Conservation (phyloP, 2,329 filamentous ascomycete species). For the Seiridium unicorne region DNA sequence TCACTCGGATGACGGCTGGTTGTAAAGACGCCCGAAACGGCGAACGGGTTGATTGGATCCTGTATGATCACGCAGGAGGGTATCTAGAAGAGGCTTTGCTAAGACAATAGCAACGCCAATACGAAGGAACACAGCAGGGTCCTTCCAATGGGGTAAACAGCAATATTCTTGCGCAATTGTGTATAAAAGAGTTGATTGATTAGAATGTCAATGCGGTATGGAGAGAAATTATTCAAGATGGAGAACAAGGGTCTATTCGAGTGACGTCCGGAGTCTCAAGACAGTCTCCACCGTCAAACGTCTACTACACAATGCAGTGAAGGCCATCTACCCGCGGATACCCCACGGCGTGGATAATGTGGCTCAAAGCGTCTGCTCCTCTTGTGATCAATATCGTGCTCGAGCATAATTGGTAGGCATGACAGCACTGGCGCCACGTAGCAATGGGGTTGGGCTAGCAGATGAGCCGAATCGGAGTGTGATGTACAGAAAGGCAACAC, state of each 20-base stretch:
- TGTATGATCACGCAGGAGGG: slow-evolving; percentile 9
- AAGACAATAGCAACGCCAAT: slow-evolving; percentile 1
- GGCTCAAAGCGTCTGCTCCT: slow-evolving; percentile 3
- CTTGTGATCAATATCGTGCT: slow-evolving; percentile 12
- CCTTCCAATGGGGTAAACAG: slow-evolving; percentile 19
- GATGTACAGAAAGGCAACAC: neutral
- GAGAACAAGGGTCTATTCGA: neutral
- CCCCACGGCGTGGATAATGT: slow-evolving; percentile 1
- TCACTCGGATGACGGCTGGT: slow-evolving; percentile 6
- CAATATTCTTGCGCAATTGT: slow-evolving; percentile 10
- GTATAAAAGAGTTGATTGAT: slow-evolving; percentile 14
- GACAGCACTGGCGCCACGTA: slow-evolving; percentile 15
- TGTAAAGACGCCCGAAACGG: slow-evolving; percentile 3
- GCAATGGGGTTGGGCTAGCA: slow-evolving; percentile 11
- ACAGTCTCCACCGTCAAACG: slow-evolving; percentile 2
- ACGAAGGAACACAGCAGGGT: slow-evolving; percentile 9
- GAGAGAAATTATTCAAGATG: neutral
- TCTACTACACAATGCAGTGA: neutral
- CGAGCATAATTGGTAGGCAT: slow-evolving; percentile 9
- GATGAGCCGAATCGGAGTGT: slow-evolving; percentile 4
- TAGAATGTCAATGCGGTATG: slow-evolving; percentile 1
- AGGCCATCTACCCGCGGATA: neutral
- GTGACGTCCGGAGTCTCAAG: slow-evolving; percentile 6
- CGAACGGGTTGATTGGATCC: slow-evolving; percentile 4
- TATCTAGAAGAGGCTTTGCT: slow-evolving; percentile 7